Evolutionary conservation across 2,329 filamentous ascomycete genomes (phyloP).

Genomic region (Cladorrhinum sp.): DNA sequence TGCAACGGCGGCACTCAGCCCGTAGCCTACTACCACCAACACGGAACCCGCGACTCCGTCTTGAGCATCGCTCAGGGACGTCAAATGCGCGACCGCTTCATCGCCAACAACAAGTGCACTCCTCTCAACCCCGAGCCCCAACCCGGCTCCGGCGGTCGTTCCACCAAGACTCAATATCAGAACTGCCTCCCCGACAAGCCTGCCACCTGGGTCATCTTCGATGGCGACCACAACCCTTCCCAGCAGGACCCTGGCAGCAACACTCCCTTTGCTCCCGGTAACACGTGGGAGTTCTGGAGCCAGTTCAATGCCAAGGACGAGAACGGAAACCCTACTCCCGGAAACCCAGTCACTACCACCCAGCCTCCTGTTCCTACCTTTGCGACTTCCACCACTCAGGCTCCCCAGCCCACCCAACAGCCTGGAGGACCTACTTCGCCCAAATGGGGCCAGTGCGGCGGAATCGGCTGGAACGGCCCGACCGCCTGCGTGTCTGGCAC

Average conservation of each 20-base stretch:
- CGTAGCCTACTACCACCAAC: constrained; percentile 18
- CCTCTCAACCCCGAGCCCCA: constrained; percentile 10
- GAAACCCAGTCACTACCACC: not conserved
- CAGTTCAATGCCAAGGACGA: constrained; percentile 1
- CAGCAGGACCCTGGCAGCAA: constrained; percentile 7
- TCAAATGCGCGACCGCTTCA: constrained; percentile 19
- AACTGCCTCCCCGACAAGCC: constrained; percentile 16
- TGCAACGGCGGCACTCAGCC: constrained; percentile 18
- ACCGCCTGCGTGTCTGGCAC: constrained; percentile 34
- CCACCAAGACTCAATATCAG: constrained; percentile 17
- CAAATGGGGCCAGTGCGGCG: constrained; percentile 38
- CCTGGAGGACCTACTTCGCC: constrained; percentile 8
- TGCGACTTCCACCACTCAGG: not conserved
- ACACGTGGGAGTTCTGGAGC: constrained; percentile 13
- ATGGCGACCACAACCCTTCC: constrained; percentile 30
- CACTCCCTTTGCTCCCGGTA: constrained; percentile 8
- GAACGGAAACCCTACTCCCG: not conserved
- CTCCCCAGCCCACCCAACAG: not conserved
- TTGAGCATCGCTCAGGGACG: constrained; percentile 13
- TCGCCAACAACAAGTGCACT: constrained; percentile 18
- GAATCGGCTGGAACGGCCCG: constrained; percentile 34
- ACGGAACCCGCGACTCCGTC: constrained; percentile 17
- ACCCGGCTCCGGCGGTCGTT: constrained; percentile 5
- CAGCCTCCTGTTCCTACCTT: not conserved
- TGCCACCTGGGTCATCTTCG: constrained; percentile 14